Evolutionary conservation across 2,329 filamentous ascomycete species (phyloP).

Genomic region (Claviceps africana): DNA sequence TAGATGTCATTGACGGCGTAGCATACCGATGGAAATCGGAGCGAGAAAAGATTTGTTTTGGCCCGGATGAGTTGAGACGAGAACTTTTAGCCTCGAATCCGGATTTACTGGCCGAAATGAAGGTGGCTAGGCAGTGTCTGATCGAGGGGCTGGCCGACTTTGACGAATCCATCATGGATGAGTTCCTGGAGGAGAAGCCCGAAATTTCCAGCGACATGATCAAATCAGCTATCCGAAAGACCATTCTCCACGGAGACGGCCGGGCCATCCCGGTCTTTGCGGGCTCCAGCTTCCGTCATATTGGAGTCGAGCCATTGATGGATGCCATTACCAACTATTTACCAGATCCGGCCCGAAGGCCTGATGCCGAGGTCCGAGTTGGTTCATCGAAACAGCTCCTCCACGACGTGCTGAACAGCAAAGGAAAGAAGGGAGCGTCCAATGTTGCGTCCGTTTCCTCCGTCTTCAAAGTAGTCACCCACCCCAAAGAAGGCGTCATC

Average conservation of each 20-base stretch:
- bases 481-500: constrained; percentile 70
- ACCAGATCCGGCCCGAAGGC: constrained; percentile 67
- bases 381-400: constrained; percentile 34
- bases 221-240: constrained; percentile 58
- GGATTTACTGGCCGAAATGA: constrained; percentile 51
- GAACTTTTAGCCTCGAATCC: constrained; percentile 33
- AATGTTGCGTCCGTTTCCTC: constrained; percentile 40
- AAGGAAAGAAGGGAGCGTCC: constrained; percentile 22
- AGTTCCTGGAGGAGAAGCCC: constrained; percentile 64
- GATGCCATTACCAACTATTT: constrained; percentile 81
- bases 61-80: constrained; percentile 15
- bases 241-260: constrained; percentile 54
- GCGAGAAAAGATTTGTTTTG: constrained; percentile 23
- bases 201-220: constrained; percentile 57
- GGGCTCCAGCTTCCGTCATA: constrained; percentile 84
- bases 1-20: constrained; percentile 64
- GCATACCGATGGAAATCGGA: constrained; percentile 56
- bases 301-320: constrained; percentile 82
- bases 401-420: constrained; percentile 23
- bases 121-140: constrained; percentile 59
- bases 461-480: constrained; percentile 91
- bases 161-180: constrained; percentile 74
- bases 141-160: constrained; percentile 78
- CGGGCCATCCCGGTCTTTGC: constrained; percentile 76
- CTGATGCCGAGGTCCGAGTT: constrained; percentile 63